phyloP scores from a whole-genome alignment of 768 basidiomycete genomes.

The Tricholoma matsutake region DNA sequence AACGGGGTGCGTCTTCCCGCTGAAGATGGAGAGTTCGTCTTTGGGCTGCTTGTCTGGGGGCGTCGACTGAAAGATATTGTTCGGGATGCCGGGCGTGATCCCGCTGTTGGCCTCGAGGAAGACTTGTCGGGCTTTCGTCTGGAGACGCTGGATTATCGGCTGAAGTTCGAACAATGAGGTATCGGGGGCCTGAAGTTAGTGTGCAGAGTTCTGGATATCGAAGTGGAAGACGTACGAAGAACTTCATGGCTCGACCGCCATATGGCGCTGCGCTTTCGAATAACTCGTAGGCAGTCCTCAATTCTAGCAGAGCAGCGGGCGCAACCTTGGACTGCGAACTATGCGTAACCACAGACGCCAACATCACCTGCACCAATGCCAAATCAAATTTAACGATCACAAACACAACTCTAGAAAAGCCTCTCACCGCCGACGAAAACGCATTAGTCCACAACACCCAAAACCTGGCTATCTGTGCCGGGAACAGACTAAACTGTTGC shows the following conservation, averaged over 20 bases:
- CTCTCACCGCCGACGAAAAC: conserved; percentile 56
- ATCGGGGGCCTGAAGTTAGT: background rate
- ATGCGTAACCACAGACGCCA: conserved; percentile 74
- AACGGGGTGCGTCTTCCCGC: conserved; percentile 69
- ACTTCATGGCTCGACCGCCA: conserved; percentile 69
- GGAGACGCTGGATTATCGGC: conserved; percentile 65
- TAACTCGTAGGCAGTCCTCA: conserved; percentile 59
- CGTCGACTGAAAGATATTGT: conserved; percentile 60
- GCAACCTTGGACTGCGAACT: conserved; percentile 66
- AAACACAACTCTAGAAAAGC: conserved; percentile 16
- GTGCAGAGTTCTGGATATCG: background rate
- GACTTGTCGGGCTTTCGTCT: conserved; percentile 55
- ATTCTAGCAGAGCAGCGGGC: conserved; percentile 63
- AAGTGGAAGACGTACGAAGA: conserved; percentile 45
- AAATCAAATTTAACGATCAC: conserved; percentile 1
- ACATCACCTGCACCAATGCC: conserved; percentile 54
- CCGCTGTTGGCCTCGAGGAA: conserved; percentile 48
- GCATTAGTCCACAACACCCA: conserved; percentile 76
- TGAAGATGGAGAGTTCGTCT: conserved; percentile 74
- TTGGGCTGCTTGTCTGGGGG: conserved; percentile 38
- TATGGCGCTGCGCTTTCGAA: conserved; percentile 60
- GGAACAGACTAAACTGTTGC: conserved; percentile 48
- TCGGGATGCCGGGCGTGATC: conserved; percentile 40
- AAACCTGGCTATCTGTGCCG: conserved; percentile 57
- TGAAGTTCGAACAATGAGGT: conserved; percentile 18